A percentile compares a stretch with the other conserved stretches of the same genome.
These are phyloP conservation scores for Cytospora mali DNA, from an alignment of 2,329 filamentous ascomycete genomes.

Conservation along the genomic window DNA sequence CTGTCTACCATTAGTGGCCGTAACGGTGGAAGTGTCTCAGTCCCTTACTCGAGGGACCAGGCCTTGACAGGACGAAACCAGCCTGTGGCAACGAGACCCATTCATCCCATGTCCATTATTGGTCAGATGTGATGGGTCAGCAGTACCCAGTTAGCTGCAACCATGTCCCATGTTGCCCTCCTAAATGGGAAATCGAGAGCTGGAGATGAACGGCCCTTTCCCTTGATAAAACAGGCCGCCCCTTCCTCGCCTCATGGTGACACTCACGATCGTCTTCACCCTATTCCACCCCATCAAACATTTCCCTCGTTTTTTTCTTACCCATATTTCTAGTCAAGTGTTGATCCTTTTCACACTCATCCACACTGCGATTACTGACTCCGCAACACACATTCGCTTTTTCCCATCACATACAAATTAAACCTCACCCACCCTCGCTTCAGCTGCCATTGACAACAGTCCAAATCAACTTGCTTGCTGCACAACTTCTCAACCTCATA, in stretches of 20 bases:
- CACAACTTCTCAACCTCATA: not conserved
- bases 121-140: not conserved
- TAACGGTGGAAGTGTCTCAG: too few relatives aligned
- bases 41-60: too few relatives aligned
- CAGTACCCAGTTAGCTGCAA: too few relatives aligned
- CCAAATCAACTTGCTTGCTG: not conserved
- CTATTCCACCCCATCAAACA: constrained; percentile 5
- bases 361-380: not conserved
- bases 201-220: constrained; percentile 16
- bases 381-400: not conserved
- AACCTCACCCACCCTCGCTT: not conserved
- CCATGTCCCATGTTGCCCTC: not conserved
- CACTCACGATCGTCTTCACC: constrained; percentile 4
- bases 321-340: not conserved
- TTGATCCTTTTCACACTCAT: not conserved
- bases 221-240: constrained; percentile 22
- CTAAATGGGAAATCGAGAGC: not conserved
- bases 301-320: not conserved
- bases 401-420: not conserved
- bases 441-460: not conserved
- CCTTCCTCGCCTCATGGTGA: constrained; percentile 6
- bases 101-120: not conserved
- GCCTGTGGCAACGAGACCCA: not conserved
- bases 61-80: not conserved
- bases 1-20: too few relatives aligned